Evolutionary conservation across 139 green algal species (phyloP), one percentile per base, ranked within the genome.

Genomic region (Zygnema cylindricum): DNA sequence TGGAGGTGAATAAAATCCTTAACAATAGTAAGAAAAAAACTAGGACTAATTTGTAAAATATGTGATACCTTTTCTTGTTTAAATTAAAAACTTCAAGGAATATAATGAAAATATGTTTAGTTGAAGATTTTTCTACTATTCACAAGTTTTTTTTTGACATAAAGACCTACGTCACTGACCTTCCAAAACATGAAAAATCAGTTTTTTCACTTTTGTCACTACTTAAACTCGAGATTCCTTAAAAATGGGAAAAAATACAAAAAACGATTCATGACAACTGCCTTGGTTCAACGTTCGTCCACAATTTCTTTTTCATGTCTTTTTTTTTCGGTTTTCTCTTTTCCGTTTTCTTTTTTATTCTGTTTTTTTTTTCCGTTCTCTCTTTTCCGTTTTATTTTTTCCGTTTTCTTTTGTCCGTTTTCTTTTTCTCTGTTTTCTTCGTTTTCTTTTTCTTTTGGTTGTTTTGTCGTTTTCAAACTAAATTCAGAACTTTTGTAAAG

Each of bases 1-100:
- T 73, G 57, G 57, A 73, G 57, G 57, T 73, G 30, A 73, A 25
- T 73, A 73, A 25, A 73, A 73, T 35, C n/a, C n/a, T 73, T 35
- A 73, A 73, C 57, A 35, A 35, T 25, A 73, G 57, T 30, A 35
- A 30, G 25, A 73, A 73, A 35, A 30, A 73, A 73, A 73, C 30
- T 25, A 73, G 30, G 57, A 35, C 30, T 73, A 73, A 73, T 30
- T 35, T 73, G 57, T 73, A 35, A 73, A 30, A 73, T 25, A 73
- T 73, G 57, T 73, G 30, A 73, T 35, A 35, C 25, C 57, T 30
- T 73, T 73, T 35, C 30, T 30, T 73, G 25, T 25, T 73, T 30
- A 73, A 73, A 30, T 25, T 73, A 25, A 30, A 73, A 35, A 30
- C 30, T 73, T 25, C 30, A 73, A 73, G 30, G 30, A 73, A 73